phyloP scores from a whole-genome alignment of 208 protist species.

The Acanthamoeba sp. region DNA sequence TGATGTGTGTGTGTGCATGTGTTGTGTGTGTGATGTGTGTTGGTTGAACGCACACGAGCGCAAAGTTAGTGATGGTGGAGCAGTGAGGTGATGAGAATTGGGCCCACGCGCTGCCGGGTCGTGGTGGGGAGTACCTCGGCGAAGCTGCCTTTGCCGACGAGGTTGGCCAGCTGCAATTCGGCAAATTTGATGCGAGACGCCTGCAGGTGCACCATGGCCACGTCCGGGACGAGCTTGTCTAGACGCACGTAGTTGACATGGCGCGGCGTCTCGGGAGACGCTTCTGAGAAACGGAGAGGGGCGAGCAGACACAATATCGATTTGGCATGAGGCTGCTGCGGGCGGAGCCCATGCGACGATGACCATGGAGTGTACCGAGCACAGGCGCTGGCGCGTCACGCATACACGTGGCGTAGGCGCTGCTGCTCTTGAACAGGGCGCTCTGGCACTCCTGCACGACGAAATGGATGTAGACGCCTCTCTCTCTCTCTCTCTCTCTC shows the following conservation, averaged over 20 bases:
- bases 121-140: neutral
- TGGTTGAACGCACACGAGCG: too few relatives aligned
- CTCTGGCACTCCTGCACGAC: neutral
- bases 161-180: slow-evolving; percentile 9
- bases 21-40: neutral
- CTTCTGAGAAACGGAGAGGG: too few relatives aligned
- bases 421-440: slow-evolving; percentile 36
- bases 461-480: too few relatives aligned
- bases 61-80: too few relatives aligned
- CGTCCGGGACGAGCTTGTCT: slow-evolving; percentile 41
- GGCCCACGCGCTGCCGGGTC: neutral
- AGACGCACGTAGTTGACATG: neutral
- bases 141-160: slow-evolving; percentile 30
- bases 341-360: neutral
- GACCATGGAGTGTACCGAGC: neutral
- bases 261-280: neutral
- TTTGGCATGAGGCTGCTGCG: neutral
- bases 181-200: slow-evolving; percentile 15
- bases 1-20: neutral
- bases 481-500: too few relatives aligned
- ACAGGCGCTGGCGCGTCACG: neutral
- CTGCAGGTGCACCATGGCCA: slow-evolving; percentile 47
- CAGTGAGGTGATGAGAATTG: too few relatives aligned
- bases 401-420: slow-evolving; percentile 20
- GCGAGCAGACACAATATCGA: too few relatives aligned